A percentile compares a stretch with the other conserved stretches of the same genome.
phyloP scores from a whole-genome alignment of 2,329 filamentous ascomycete genomes.

The Tolypocladium sp. region DNA sequence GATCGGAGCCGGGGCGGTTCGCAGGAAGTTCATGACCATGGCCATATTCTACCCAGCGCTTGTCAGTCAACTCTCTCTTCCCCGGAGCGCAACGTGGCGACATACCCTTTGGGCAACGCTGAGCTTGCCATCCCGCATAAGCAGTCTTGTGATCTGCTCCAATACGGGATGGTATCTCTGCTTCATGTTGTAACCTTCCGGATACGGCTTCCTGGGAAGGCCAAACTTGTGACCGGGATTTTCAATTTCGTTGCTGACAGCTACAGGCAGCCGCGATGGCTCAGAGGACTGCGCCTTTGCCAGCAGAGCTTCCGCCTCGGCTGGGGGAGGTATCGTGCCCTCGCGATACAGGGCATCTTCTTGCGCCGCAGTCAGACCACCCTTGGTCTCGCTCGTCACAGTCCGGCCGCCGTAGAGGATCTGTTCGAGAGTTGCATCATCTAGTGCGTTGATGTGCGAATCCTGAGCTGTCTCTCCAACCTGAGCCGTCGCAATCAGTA shows the following conservation, averaged over 20 bases:
- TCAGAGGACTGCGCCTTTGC: constrained; percentile 12
- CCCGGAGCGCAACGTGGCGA: background rate
- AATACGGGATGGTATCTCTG: constrained; percentile 80
- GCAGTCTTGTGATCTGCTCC: constrained; percentile 75
- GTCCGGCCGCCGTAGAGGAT: constrained; percentile 25
- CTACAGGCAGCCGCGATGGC: constrained; percentile 5
- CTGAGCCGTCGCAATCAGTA: constrained; percentile 3
- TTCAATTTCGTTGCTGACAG: constrained; percentile 11
- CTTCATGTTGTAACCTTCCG: constrained; percentile 56
- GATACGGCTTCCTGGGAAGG: constrained; percentile 58
- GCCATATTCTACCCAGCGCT: constrained; percentile 61
- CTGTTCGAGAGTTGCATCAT: constrained; percentile 26
- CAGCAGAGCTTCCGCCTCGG: constrained; percentile 20
- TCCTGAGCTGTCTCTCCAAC: background rate
- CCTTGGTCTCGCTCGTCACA: constrained; percentile 17
- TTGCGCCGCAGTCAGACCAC: constrained; percentile 31
- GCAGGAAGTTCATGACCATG: constrained; percentile 72
- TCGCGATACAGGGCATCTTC: constrained; percentile 32
- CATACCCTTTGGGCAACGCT: constrained; percentile 79
- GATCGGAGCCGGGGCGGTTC: constrained; percentile 72
- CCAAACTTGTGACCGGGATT: constrained; percentile 67
- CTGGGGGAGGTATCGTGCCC: constrained; percentile 28
- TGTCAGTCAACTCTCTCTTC: constrained; percentile 5
- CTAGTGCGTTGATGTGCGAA: constrained; percentile 15
- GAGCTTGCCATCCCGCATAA: constrained; percentile 90